A percentile compares a stretch with the other conserved stretches of the same genome.
Conservation (phyloP, 192 early-diverging fungal species). For the Thoreauomyces humboldtii region DNA sequence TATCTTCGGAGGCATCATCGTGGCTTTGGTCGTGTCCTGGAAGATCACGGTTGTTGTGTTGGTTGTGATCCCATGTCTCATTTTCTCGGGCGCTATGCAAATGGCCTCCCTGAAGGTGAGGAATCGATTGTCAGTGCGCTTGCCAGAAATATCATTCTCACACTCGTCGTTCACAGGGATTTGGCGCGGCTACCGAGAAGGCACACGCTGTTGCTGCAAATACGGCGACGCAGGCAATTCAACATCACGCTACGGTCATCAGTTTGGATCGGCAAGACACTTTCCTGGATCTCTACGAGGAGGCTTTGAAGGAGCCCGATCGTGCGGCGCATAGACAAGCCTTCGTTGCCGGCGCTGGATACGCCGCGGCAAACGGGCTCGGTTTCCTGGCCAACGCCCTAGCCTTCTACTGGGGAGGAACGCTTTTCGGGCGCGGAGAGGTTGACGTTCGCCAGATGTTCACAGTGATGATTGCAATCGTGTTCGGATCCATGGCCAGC, state of each 20-base stretch:
- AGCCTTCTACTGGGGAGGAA: constrained; percentile 21
- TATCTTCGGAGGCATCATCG: constrained; percentile 42
- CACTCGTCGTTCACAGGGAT: too few relatives aligned
- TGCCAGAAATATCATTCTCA: too few relatives aligned
- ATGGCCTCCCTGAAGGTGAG: constrained; percentile 37
- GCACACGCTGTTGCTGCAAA: constrained; percentile 65
- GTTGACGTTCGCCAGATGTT: constrained; percentile 56
- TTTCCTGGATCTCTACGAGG: constrained; percentile 68
- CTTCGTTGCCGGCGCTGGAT: constrained; percentile 63
- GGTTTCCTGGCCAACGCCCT: constrained; percentile 66
- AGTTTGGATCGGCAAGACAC: constrained; percentile 62
- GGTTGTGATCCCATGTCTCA: constrained; percentile 62
- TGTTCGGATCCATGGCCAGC: constrained; percentile 30
- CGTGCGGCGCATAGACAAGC: constrained; percentile 60
- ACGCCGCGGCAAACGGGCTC: constrained; percentile 68
- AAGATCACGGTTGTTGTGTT: constrained; percentile 71
- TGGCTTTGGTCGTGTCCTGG: constrained; percentile 77
- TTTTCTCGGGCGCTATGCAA: constrained; percentile 58
- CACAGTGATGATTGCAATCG: constrained; percentile 68
- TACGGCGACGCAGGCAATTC: constrained; percentile 78
- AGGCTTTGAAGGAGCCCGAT: constrained; percentile 66
- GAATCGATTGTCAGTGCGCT: too few relatives aligned
- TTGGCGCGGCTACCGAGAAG: constrained; percentile 57
- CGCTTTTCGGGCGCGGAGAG: constrained; percentile 49
- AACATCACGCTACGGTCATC: constrained; percentile 79